Percentiles rank a stretch among this genome's conserved stretches.
Conservation (phyloP, 164 flowering plant species). For the Pachysandra terminalis region DNA sequence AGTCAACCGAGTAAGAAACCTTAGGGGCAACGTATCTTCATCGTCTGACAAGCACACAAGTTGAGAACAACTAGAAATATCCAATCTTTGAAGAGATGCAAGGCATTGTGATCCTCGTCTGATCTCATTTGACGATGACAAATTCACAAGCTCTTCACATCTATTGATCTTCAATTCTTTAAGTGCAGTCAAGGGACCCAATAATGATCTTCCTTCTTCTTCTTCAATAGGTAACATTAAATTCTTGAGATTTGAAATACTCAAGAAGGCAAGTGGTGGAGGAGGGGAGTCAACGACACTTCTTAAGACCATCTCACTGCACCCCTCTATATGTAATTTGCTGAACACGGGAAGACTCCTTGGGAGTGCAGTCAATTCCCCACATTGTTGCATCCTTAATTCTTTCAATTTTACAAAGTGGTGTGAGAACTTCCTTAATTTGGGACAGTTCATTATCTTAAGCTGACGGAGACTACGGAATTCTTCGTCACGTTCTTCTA, state of each 20-base stretch:
- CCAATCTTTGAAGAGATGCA: conserved; percentile 7
- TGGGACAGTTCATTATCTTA: conserved; percentile 11
- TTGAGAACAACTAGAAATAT: conserved; percentile 1
- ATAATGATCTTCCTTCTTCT: not conserved
- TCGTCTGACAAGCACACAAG: conserved; percentile 12
- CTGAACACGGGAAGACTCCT: not conserved
- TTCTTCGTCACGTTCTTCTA: not conserved
- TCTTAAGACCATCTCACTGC: no score
- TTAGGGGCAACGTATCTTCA: not conserved
- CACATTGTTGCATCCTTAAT: not conserved
- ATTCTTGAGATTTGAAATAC: no score
- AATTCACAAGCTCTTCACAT: conserved; percentile 9
- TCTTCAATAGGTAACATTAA: not conserved
- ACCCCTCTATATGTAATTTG: not conserved
- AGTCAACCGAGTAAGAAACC: not conserved
- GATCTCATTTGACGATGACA: not conserved
- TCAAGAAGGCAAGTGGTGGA: not conserved
- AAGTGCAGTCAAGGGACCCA: not conserved
- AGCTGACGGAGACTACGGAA: conserved; percentile 20
- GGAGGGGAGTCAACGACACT: not conserved
- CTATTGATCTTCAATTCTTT: conserved; percentile 9
- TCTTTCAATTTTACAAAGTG: not conserved
- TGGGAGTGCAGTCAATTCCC: conserved; percentile 2
- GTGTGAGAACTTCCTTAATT: conserved; percentile 3
- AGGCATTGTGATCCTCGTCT: not conserved